phyloP scores from a whole-genome alignment of 2,329 filamentous ascomycete genomes.

The Ophiostoma ips region DNA sequence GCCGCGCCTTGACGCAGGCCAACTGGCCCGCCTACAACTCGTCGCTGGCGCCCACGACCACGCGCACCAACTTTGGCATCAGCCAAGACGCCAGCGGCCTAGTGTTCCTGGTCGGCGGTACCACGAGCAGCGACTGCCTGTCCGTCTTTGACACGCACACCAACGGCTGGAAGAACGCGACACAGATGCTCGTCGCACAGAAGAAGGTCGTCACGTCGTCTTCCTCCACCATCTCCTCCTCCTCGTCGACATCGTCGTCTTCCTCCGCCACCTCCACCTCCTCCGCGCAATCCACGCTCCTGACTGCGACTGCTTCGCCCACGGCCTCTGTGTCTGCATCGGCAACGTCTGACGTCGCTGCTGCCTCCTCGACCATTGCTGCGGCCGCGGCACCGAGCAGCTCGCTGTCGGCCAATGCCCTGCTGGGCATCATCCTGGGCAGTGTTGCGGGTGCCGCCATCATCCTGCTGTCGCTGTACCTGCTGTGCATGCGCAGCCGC shows the following conservation, averaged over 20 bases:
- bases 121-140: constrained; percentile 40
- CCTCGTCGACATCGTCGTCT: constrained; percentile 7
- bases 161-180: constrained; percentile 69
- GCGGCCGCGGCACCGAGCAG: constrained; percentile 18
- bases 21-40: constrained; percentile 71
- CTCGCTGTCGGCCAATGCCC: constrained; percentile 32
- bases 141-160: constrained; percentile 62
- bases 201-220: constrained; percentile 18
- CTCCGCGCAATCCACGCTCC: neutral
- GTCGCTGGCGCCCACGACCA: constrained; percentile 51
- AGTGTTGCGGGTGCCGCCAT: constrained; percentile 35
- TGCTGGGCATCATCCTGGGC: constrained; percentile 32
- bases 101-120: constrained; percentile 66
- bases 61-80: constrained; percentile 55
- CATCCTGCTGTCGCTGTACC: constrained; percentile 58
- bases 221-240: constrained; percentile 18
- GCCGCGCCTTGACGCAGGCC: constrained; percentile 33
- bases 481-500: constrained; percentile 45
- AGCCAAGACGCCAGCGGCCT: constrained; percentile 52
- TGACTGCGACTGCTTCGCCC: constrained; percentile 2
- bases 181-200: constrained; percentile 39
- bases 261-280: constrained; percentile 7
- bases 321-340: constrained; percentile 15
- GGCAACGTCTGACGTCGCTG: constrained; percentile 14
- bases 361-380: constrained; percentile 13